phyloP scores from a whole-genome alignment of 768 basidiomycete species.

The Leccinum broughii region DNA sequence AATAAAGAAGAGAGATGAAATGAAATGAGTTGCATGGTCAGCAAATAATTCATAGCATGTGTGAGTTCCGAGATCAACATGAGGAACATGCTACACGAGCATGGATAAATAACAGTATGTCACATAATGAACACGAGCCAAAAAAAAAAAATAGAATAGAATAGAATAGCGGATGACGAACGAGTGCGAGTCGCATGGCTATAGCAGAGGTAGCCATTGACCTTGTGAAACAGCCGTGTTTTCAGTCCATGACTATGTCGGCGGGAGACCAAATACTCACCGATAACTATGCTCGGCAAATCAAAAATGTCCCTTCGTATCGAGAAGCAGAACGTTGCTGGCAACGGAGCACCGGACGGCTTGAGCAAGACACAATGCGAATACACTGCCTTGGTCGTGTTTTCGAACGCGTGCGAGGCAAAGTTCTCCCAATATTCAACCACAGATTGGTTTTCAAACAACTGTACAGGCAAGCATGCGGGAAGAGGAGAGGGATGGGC shows the following conservation, averaged over 20 bases:
- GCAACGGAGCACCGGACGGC: constrained; percentile 79
- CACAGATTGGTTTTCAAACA: constrained; percentile 94
- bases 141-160: constrained; percentile 1
- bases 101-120: constrained; percentile 18
- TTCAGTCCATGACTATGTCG: background rate
- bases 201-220: constrained; percentile 86
- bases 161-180: background rate
- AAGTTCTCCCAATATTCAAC: constrained; percentile 98
- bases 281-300: constrained; percentile 85
- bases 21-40: background rate
- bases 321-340: constrained; percentile 94
- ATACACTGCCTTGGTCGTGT: constrained; percentile 93
- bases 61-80: background rate
- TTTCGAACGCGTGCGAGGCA: constrained; percentile 95
- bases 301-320: constrained; percentile 92
- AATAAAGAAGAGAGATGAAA: background rate
- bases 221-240: constrained; percentile 43
- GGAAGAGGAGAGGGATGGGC: background rate
- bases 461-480: constrained; percentile 38
- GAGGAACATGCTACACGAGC: constrained; percentile 2
- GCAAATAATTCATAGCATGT: constrained; percentile 5
- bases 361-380: constrained; percentile 89
- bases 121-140: constrained; percentile 6
- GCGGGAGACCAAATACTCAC: constrained; percentile 39
- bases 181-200: constrained; percentile 18